Percentiles rank a stretch among this genome's conserved stretches.
These are phyloP conservation scores for Leucoagaricus sp. DNA, from an alignment of 1,284 basidiomycete species.

Conservation along the genomic window DNA sequence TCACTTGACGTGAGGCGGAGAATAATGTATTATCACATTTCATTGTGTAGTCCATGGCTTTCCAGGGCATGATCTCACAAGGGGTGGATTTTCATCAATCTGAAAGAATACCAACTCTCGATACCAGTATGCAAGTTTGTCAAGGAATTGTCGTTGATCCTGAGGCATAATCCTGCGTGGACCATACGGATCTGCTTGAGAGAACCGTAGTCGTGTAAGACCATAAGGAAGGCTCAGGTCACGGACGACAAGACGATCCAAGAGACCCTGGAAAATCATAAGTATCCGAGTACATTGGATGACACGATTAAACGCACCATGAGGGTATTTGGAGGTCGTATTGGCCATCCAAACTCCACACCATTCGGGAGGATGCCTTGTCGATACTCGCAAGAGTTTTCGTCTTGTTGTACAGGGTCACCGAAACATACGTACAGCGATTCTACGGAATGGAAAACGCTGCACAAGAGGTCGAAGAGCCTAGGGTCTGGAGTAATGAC, in stretches of 20 bases:
- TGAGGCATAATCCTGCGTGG: slow-evolving; percentile 1
- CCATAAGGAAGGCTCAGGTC: not conserved
- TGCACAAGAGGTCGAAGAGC: slow-evolving; percentile 2
- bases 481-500: slow-evolving; percentile 2
- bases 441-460: slow-evolving; percentile 1
- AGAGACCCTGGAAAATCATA: not conserved
- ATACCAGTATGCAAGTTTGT: not conserved
- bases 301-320: not conserved
- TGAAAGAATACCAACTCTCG: slow-evolving; percentile 7
- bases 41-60: slow-evolving; percentile 14
- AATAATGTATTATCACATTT: slow-evolving; percentile 13
- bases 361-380: not conserved
- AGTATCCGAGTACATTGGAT: not conserved
- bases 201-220: slow-evolving; percentile 1
- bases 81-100: slow-evolving; percentile 6
- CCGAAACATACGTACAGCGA: slow-evolving; percentile 10
- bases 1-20: slow-evolving; percentile 4
- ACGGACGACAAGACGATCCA: slow-evolving; percentile 8
- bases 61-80: not conserved
- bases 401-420: not conserved
- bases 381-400: not conserved
- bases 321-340: slow-evolving; percentile 3
- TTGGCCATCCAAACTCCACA: not conserved
- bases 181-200: slow-evolving; percentile 12
- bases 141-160: slow-evolving; percentile 6